Percentiles rank a stretch among this genome's conserved stretches.
Evolutionary conservation across 345 rosid species (phyloP).

Genomic region (Nasturtium officinale): DNA sequence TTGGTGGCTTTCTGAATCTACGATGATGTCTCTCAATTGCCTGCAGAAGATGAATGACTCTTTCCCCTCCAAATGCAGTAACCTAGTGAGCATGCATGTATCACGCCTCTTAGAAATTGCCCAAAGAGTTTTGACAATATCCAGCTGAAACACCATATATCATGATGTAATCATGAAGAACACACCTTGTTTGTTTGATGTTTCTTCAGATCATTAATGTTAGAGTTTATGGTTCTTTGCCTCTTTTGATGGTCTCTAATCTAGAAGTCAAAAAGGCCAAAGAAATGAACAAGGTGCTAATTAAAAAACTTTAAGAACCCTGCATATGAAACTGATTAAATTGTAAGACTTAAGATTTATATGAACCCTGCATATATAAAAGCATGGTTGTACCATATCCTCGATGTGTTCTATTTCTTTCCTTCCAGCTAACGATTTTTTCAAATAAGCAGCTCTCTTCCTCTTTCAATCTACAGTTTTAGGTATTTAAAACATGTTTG

Average conservation of each 20-base stretch:
- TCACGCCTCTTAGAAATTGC: slow-evolving; percentile 15
- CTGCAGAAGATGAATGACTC: slow-evolving; percentile 72
- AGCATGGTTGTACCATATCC: slow-evolving; percentile 57
- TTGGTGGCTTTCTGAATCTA: slow-evolving; percentile 70
- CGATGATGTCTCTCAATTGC: slow-evolving; percentile 68
- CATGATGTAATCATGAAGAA: slow-evolving; percentile 30
- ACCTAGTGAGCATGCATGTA: slow-evolving; percentile 54
- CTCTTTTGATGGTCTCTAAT: slow-evolving; percentile 55
- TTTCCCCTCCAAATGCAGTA: slow-evolving; percentile 95
- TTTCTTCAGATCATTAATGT: slow-evolving; percentile 55
- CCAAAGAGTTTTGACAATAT: slow-evolving; percentile 11
- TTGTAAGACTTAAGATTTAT: background rate
- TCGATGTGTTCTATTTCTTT: slow-evolving; percentile 54
- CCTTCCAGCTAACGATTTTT: slow-evolving; percentile 44
- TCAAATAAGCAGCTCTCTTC: slow-evolving; percentile 62
- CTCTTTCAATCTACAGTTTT: slow-evolving; percentile 62
- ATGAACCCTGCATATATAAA: slow-evolving; percentile 18
- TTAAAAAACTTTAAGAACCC: slow-evolving; percentile 13
- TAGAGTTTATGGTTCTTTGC: slow-evolving; percentile 41
- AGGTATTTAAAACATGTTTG: slow-evolving; percentile 1
- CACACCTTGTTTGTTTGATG: slow-evolving; percentile 79
- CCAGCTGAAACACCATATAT: slow-evolving; percentile 11
- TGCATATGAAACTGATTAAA: slow-evolving; percentile 20
- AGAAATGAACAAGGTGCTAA: slow-evolving; percentile 13
- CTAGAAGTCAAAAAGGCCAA: slow-evolving; percentile 47